Evolutionary conservation across 495 filamentous ascomycete species (phyloP), one percentile per base, ranked within the genome.

Genomic region (Cudoniella acicularis): DNA sequence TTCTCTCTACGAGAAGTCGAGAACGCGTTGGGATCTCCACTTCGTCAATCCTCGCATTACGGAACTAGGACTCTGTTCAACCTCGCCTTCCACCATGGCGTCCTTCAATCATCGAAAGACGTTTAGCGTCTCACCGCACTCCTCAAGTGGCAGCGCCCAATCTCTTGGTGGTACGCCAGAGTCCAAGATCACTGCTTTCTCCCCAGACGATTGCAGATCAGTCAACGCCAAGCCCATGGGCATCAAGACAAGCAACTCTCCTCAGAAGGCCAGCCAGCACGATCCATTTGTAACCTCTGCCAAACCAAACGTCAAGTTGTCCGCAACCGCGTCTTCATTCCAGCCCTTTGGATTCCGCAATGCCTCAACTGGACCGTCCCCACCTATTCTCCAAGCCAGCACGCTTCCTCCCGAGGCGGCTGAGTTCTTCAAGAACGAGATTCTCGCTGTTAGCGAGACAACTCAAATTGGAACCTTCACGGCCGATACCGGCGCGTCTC

Each of bases 141-240:
- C 84, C 3, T 84, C 83, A 9, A 79, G 75, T 57, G 79, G 72
- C 22, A 79, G 70, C 43, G 71, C 65, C 21, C 78, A 77, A 49
- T 85, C 85, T 22, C 76, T 73, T 69, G 78, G 83, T 56, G 79
- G 75, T 22, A 87, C 86, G 40, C 85, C 86, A 0, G 82, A 86
- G 54, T 87, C 84, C 22, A 77, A 79, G 49, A 59, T 85, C 25
- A 87, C 83, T 11, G 70, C 76, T 40, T 87, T 87, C 67, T 86
- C 84, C n/a, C 83, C 84, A 0, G 82, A 85, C 16, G 83, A 86
- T 45, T 27, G 11, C 10, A 36, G 26, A 30, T 25, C 22, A 20
- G 16, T 36, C 30, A 36, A 13, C 30, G n/a, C 40, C 1, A 60
- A 57, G 26, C 6, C 18, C 2, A 18, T 50, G 16, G 18, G 16